Percentiles rank a stretch among this genome's conserved stretches.
Evolutionary conservation across 176 grass and related monocot genomes (phyloP).

Genomic region (Olyra latifolia): DNA sequence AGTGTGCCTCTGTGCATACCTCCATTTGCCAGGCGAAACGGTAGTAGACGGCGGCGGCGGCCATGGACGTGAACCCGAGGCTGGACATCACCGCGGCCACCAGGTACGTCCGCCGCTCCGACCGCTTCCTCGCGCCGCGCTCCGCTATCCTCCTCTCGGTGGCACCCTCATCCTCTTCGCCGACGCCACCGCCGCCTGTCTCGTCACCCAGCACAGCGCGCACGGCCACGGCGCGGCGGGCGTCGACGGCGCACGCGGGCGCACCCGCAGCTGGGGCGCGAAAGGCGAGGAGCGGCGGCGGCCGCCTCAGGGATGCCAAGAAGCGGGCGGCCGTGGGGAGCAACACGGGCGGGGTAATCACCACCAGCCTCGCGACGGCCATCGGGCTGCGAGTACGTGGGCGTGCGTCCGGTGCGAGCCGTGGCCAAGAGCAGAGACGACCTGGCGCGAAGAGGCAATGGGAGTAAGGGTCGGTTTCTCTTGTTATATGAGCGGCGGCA

Average conservation of each 20-base stretch:
- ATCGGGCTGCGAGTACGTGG: not conserved
- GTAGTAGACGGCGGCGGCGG: slow-evolving; percentile 75
- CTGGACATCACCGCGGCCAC: slow-evolving; percentile 82
- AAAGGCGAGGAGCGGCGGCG: not conserved
- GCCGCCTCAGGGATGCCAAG: not conserved
- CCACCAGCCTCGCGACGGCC: slow-evolving; percentile 16
- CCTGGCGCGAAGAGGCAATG: not conserved
- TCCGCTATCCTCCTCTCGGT: slow-evolving; percentile 1
- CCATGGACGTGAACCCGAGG: slow-evolving; percentile 85
- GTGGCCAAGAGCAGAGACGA: not conserved
- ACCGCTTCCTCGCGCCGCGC: slow-evolving; percentile 52
- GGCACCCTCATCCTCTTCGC: not conserved
- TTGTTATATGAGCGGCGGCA: not conserved
- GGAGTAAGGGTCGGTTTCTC: not conserved
- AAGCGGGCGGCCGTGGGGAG: not conserved
- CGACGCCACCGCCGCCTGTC: not conserved
- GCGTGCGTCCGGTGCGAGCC: too few relatives aligned
- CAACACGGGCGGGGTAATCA: not conserved
- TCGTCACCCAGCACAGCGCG: not conserved
- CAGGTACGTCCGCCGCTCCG: slow-evolving; percentile 78
- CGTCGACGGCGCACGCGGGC: not conserved
- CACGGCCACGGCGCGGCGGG: not conserved
- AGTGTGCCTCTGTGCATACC: slow-evolving; percentile 28
- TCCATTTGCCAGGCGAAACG: slow-evolving; percentile 93
- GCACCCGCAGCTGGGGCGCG: not conserved